These are phyloP conservation scores for Phytophthora sp. DNA, from an alignment of 352 stramenopile species.

Conservation along the genomic window DNA sequence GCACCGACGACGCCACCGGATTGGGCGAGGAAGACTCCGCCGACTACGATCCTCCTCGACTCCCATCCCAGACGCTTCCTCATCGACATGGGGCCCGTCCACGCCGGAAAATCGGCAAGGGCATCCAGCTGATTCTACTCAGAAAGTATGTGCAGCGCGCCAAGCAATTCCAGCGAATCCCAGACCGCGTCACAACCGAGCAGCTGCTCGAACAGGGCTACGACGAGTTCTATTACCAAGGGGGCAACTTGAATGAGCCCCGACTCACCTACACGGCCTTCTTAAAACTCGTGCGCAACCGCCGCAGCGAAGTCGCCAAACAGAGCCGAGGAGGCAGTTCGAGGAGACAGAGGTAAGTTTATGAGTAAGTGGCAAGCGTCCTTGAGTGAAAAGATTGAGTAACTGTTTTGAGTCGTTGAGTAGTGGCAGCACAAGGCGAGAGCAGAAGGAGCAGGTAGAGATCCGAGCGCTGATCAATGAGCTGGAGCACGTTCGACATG, in stretches of 20 bases:
- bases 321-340: slow-evolving; percentile 25
- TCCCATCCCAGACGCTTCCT: slow-evolving; percentile 3
- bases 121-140: slow-evolving; percentile 60
- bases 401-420: slow-evolving; percentile 10
- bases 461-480: slow-evolving; percentile 64
- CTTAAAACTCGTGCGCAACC: slow-evolving; percentile 72
- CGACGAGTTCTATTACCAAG: slow-evolving; percentile 75
- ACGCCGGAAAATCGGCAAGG: slow-evolving; percentile 65
- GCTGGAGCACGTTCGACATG: slow-evolving; percentile 57
- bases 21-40: slow-evolving; percentile 27
- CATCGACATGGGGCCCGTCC: slow-evolving; percentile 12
- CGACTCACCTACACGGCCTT: slow-evolving; percentile 65
- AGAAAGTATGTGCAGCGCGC: slow-evolving; percentile 67
- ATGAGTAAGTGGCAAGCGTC: background rate
- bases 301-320: slow-evolving; percentile 53
- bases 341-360: slow-evolving; percentile 31
- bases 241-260: slow-evolving; percentile 61
- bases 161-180: slow-evolving; percentile 54
- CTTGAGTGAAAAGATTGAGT: slow-evolving; percentile 9
- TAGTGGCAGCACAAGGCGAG: slow-evolving; percentile 29
- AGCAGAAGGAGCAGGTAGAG: slow-evolving; percentile 58
- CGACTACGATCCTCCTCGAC: slow-evolving; percentile 25
- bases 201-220: slow-evolving; percentile 70
- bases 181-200: slow-evolving; percentile 57
- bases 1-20: slow-evolving; percentile 25